A percentile compares a stretch with the other conserved stretches of the same genome.
Conservation (phyloP, 2,329 filamentous ascomycete genomes). For the Ceratocystis huliohia region DNA sequence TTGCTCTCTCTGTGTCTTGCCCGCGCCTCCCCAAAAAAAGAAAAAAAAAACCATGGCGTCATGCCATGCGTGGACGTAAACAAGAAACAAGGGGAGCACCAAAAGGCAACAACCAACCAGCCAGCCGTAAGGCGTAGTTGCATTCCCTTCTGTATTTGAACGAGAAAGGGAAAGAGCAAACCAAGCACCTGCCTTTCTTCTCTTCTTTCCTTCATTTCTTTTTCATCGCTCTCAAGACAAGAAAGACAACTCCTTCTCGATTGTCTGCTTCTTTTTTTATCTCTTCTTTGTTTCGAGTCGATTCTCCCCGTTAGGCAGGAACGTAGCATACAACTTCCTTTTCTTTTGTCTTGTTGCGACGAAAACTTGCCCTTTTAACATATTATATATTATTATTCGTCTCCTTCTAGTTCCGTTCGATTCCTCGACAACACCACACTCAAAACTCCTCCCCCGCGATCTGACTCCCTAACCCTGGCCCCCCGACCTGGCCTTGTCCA, state of each 20-base stretch:
- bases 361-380: neutral
- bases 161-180: too few species aligned
- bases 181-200: neutral
- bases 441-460: neutral
- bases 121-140: neutral
- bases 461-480: neutral
- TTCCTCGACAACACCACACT: neutral
- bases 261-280: neutral
- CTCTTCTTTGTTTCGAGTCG: neutral
- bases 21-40: neutral
- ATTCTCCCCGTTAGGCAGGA: neutral
- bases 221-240: neutral
- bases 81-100: neutral
- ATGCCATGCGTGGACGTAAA: neutral
- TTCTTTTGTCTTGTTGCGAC: neutral
- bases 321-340: neutral
- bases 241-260: neutral
- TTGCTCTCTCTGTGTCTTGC: neutral
- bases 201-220: conserved; percentile 4
- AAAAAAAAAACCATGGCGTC: conserved; percentile 6
- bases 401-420: neutral
- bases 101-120: neutral
- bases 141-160: neutral
- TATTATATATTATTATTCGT: neutral
- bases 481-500: neutral